Conservation (phyloP, 2,329 filamentous ascomycete genomes). For the Nannizziopsis barbatae region DNA sequence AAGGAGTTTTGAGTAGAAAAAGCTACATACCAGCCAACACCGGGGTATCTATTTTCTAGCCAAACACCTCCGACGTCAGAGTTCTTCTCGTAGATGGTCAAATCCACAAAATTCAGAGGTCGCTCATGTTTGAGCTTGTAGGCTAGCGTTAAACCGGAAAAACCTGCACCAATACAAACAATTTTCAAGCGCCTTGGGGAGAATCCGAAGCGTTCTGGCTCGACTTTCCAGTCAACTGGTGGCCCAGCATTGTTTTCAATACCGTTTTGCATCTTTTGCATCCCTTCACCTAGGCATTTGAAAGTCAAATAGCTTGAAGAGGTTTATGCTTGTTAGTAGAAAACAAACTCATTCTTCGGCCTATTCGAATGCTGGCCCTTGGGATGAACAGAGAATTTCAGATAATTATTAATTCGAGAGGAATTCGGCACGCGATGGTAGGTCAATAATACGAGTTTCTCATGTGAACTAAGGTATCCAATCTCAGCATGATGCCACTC, state of each 20-base stretch:
- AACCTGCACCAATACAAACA: conserved; percentile 43
- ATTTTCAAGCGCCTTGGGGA: not conserved
- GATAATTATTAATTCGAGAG: too few relatives aligned
- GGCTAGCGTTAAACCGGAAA: conserved; percentile 54
- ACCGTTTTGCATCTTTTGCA: not conserved
- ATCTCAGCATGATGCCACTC: too few relatives aligned
- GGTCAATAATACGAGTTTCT: too few relatives aligned
- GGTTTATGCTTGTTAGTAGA: not conserved
- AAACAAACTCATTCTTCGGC: too few relatives aligned
- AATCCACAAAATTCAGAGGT: conserved; percentile 45
- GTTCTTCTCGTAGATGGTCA: conserved; percentile 60
- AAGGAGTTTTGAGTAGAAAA: conserved; percentile 9
- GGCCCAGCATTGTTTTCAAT: not conserved
- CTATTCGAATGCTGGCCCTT: too few relatives aligned
- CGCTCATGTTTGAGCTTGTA: conserved; percentile 58
- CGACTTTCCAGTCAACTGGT: not conserved
- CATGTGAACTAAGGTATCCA: too few relatives aligned
- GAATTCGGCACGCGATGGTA: too few relatives aligned
- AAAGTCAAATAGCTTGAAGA: too few relatives aligned
- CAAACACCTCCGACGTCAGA: conserved; percentile 50
- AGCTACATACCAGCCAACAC: conserved; percentile 40
- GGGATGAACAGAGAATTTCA: too few relatives aligned
- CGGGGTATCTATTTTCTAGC: conserved; percentile 29
- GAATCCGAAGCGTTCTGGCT: conserved; percentile 1
- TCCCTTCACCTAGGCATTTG: too few relatives aligned